Conservation (phyloP, 75 land plant species). For the Pinus albicaulis region DNA sequence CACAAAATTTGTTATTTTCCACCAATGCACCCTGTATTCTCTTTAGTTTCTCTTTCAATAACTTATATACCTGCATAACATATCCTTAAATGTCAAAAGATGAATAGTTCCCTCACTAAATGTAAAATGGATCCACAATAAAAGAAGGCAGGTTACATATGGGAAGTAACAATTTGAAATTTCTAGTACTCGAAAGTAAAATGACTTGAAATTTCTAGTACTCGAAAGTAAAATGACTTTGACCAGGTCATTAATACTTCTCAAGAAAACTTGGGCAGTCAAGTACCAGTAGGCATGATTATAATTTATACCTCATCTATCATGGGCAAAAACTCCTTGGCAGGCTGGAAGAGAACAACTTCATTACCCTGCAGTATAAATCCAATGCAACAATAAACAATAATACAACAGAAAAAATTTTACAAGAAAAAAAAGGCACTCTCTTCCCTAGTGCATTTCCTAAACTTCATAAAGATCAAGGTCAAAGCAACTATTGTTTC, state of each 20-base stretch:
- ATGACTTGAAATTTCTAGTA: background rate
- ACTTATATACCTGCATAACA: constrained; percentile 22
- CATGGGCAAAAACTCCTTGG: constrained; percentile 57
- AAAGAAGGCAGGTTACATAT: background rate
- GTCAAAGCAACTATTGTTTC: background rate
- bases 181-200: background rate
- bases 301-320: constrained; percentile 90
- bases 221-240: background rate
- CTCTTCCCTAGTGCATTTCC: background rate
- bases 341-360: constrained; percentile 61
- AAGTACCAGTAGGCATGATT: background rate
- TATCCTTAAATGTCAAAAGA: background rate
- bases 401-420: background rate
- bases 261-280: background rate
- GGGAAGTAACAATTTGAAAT: background rate
- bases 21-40: constrained; percentile 28
- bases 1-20: constrained; percentile 44
- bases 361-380: constrained; percentile 48
- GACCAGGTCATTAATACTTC: background rate
- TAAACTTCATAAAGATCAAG: background rate
- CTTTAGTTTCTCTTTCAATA: constrained; percentile 21
- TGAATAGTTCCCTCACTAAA: too few relatives aligned
- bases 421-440: background rate
- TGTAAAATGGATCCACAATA: background rate
- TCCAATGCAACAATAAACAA: constrained; percentile 4